A percentile compares a stretch with the other conserved stretches of the same genome.
Evolutionary conservation across 768 basidiomycete species (phyloP).

Genomic region (Suillus subalutaceus): DNA sequence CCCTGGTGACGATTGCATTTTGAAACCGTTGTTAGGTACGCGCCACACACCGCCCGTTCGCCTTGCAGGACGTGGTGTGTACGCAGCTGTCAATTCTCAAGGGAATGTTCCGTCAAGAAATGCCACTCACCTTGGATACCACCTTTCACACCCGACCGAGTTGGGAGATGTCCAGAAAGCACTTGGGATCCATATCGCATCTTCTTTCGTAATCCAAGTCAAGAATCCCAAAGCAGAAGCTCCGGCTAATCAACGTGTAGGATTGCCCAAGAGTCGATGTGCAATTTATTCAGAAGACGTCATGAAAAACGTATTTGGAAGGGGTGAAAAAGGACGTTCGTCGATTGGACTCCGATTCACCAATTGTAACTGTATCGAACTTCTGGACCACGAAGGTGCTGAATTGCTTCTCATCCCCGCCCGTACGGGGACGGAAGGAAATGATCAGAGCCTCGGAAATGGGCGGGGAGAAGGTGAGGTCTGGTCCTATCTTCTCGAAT

Average conservation of each 20-base stretch:
- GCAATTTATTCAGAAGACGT: conserved; percentile 51
- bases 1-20: neutral
- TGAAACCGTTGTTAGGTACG: conserved; percentile 37
- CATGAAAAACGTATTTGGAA: conserved; percentile 52
- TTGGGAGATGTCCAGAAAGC: conserved; percentile 57
- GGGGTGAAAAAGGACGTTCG: conserved; percentile 45
- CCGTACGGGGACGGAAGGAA: conserved; percentile 47
- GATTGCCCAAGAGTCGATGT: conserved; percentile 33
- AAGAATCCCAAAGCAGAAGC: conserved; percentile 59
- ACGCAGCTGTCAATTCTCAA: conserved; percentile 58
- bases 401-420: conserved; percentile 59
- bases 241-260: conserved; percentile 33
- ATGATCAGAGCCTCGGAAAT: conserved; percentile 54
- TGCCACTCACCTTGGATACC: conserved; percentile 59
- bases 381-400: conserved; percentile 57
- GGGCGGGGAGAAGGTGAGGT: conserved; percentile 52
- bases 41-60: conserved; percentile 56
- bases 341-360: conserved; percentile 53
- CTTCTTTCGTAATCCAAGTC: conserved; percentile 60
- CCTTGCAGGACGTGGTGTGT: conserved; percentile 59
- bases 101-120: conserved; percentile 46
- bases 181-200: conserved; percentile 54
- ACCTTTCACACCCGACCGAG: conserved; percentile 54
- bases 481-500: neutral
- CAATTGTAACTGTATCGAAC: conserved; percentile 49